Percentiles rank a stretch among this genome's conserved stretches.
phyloP scores from a whole-genome alignment of 768 basidiomycete species.

The Glaciozyma martinii region DNA sequence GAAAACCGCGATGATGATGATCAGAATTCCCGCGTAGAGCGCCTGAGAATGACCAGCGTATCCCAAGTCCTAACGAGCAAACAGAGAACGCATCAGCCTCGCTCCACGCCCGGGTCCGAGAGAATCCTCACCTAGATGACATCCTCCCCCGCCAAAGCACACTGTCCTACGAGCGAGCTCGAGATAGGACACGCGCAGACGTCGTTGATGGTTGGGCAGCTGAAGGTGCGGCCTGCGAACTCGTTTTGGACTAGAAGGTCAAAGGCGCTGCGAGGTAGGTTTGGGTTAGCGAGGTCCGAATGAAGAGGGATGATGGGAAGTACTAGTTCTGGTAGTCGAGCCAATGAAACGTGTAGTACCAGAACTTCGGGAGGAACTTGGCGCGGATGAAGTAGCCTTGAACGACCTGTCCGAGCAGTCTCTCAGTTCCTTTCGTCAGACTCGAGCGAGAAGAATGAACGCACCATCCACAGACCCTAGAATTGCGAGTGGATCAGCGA shows the following conservation, averaged over 20 bases:
- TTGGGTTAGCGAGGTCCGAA: not conserved
- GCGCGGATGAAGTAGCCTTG: constrained; percentile 46
- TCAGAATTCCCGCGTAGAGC: constrained; percentile 46
- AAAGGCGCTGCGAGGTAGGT: constrained; percentile 15
- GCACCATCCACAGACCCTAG: constrained; percentile 48
- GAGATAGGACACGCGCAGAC: constrained; percentile 49
- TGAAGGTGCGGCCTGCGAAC: constrained; percentile 46
- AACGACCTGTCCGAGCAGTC: not conserved
- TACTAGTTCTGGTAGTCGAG: constrained; percentile 38
- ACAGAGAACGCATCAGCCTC: too few species aligned
- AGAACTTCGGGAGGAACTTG: constrained; percentile 50
- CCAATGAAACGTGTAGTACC: constrained; percentile 51
- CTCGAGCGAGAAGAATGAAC: not conserved
- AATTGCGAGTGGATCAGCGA: too few species aligned
- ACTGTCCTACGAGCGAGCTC: constrained; percentile 42
- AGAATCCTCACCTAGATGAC: constrained; percentile 39
- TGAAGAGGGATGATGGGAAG: not conserved
- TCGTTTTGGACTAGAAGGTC: constrained; percentile 44
- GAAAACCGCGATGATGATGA: constrained; percentile 46
- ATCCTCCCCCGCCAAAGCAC: constrained; percentile 49
- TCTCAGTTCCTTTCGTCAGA: too few species aligned
- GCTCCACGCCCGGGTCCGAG: too few species aligned
- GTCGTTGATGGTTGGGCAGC: constrained; percentile 42
- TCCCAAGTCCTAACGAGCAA: constrained; percentile 41
- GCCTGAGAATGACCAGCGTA: constrained; percentile 45